Evolutionary conservation across 805 yeast species (phyloP), one percentile per base, ranked within the genome.

Genomic region (Wickerhamiella domercqiae): DNA sequence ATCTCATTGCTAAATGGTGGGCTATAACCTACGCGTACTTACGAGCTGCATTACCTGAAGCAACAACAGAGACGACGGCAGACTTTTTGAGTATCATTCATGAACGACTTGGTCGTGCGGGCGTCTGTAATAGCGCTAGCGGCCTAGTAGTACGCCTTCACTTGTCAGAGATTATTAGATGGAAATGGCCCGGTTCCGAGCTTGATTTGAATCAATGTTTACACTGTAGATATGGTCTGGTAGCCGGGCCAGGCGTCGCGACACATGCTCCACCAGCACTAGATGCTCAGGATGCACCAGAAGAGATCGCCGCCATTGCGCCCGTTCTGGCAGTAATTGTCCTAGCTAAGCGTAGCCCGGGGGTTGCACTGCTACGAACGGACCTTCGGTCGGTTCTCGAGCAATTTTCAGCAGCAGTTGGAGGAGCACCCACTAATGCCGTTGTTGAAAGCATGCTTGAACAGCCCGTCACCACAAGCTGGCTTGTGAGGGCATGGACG

Each of bases 121-220:
- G 71, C 5, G 70, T 76, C 38, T 90, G 98, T 59, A 77, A 75
- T 36, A 55, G 69, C 2, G 67, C 76, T 0, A 53, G 66, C 20
- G 86, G 93, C 0, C 56, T 60, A 5, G 75, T 86, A 42, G 59
- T 90, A 36, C 62, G 64, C 14, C 57, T 78, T 20, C 62, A 77
- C 0, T 78, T 83, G 46, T 60, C 63, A 6, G 63, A 68, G 15
- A 57, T 79, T 24, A 60, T 71, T 13, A 47, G 59, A 1, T 55
- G 69, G 20, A 58, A 63, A 16, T 54, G 62, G 40, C 45, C 50
- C 11, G 66, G 65, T 3, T 66, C 78, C 2, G 86, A 78, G 33
- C 63, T 64, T 6, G 90, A 83, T 32, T 54, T 87, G 34, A 66
- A 82, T 6, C 97, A 87, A 50, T 66, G 82, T 24, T 57, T 90